phyloP scores from a whole-genome alignment of 768 basidiomycete genomes.

The Naganishia onofrii region DNA sequence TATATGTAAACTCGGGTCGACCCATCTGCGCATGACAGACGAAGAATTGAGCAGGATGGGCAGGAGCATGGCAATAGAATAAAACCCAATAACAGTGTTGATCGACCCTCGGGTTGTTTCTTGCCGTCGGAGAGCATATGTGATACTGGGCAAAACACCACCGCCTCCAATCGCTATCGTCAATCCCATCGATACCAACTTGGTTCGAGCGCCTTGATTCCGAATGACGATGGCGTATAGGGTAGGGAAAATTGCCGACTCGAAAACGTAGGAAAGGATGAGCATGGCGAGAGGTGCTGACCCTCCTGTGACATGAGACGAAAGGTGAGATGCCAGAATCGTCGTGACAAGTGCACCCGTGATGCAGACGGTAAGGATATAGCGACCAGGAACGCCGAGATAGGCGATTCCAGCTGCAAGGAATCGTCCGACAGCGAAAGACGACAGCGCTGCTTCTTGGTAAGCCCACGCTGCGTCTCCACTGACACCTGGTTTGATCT shows the following conservation, averaged over 20 bases:
- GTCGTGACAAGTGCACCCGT: conserved; percentile 39
- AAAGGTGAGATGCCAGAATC: conserved; percentile 36
- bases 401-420: conserved; percentile 39
- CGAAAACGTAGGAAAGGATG: conserved; percentile 42
- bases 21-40: conserved; percentile 7
- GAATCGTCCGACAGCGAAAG: conserved; percentile 41
- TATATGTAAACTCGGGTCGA: not conserved
- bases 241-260: conserved; percentile 46
- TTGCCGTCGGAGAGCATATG: conserved; percentile 31
- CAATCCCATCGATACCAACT: conserved; percentile 38
- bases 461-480: conserved; percentile 1
- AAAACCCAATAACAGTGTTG: conserved; percentile 5
- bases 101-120: not conserved
- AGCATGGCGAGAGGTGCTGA: conserved; percentile 34
- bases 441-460: not conserved
- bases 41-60: conserved; percentile 5
- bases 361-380: conserved; percentile 38
- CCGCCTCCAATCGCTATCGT: conserved; percentile 43
- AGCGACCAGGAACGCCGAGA: conserved; percentile 42
- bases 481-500: conserved; percentile 26
- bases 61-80: not conserved
- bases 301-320: not conserved
- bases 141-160: conserved; percentile 37
- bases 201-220: conserved; percentile 43
- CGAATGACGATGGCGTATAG: conserved; percentile 46